These are phyloP conservation scores for Coemansia sp. DNA, from an alignment of 192 early-diverging fungal species.

Conservation along the genomic window DNA sequence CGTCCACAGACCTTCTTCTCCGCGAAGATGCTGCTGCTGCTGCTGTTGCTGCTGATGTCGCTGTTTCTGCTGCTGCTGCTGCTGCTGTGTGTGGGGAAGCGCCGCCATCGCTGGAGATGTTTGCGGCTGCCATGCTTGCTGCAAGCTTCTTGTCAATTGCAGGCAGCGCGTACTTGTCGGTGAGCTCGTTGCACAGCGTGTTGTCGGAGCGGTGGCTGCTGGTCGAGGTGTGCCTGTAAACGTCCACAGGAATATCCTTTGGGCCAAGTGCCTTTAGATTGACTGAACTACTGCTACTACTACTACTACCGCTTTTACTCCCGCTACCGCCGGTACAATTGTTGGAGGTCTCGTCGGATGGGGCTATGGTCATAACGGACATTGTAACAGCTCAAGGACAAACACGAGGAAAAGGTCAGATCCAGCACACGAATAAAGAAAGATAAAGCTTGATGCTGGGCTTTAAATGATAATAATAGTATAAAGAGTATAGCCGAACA, in stretches of 20 bases:
- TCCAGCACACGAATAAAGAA: slow-evolving; percentile 1
- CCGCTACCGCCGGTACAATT: slow-evolving; percentile 6
- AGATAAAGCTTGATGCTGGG: background rate
- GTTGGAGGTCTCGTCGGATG: slow-evolving; percentile 4
- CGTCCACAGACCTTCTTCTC: slow-evolving; percentile 11
- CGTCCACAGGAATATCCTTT: slow-evolving; percentile 14
- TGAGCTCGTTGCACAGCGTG: slow-evolving; percentile 47
- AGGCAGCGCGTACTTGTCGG: background rate
- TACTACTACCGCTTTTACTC: background rate
- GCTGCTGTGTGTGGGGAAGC: slow-evolving; percentile 18
- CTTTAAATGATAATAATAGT: background rate
- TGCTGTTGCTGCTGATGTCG: slow-evolving; percentile 2
- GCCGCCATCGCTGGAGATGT: slow-evolving; percentile 1
- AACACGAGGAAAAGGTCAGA: background rate
- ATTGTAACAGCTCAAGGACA: background rate
- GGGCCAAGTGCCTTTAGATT: background rate
- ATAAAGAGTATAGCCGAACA: background rate
- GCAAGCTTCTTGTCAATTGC: background rate
- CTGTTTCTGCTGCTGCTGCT: slow-evolving; percentile 17
- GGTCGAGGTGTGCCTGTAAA: slow-evolving; percentile 45
- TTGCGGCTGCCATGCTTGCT: slow-evolving; percentile 8
- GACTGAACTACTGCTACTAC: background rate
- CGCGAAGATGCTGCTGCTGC: slow-evolving; percentile 8
- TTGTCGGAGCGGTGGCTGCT: slow-evolving; percentile 45
- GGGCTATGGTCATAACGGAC: slow-evolving; percentile 1